Evolutionary conservation across 345 rosid species (phyloP).

Genomic region (Populus euphratica): DNA sequence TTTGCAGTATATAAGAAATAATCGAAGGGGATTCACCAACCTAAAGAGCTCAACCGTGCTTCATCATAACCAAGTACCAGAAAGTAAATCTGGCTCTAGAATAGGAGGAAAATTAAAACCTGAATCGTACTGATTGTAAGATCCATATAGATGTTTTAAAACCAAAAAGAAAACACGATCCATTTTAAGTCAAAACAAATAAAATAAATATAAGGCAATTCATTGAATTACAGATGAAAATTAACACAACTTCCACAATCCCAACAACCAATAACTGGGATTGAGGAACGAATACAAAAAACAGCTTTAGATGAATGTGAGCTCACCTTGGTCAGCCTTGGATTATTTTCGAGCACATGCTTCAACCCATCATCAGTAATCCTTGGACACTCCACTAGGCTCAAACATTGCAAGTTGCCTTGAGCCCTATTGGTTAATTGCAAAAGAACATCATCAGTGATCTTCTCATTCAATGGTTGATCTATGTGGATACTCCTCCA

Average conservation of each 20-base stretch:
- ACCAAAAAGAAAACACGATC: not conserved
- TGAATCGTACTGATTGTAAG: not conserved
- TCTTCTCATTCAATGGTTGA: constrained; percentile 78
- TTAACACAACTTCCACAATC: not conserved
- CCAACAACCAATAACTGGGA: not conserved
- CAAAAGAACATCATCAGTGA: constrained; percentile 77
- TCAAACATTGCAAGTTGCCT: constrained; percentile 73
- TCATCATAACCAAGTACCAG: not conserved
- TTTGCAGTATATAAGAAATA: not conserved
- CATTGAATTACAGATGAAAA: not conserved
- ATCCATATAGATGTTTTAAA: not conserved
- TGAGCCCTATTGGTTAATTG: constrained; percentile 63
- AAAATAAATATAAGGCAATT: not conserved
- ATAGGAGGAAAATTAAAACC: not conserved
- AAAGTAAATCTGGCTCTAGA: not conserved
- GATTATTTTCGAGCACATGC: constrained; percentile 56
- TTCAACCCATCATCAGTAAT: constrained; percentile 69
- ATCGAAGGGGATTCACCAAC: not conserved
- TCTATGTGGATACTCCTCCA: constrained; percentile 78
- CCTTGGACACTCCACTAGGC: constrained; percentile 70
- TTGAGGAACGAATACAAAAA: not conserved
- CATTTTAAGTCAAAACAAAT: not conserved
- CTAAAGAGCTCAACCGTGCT: not conserved
- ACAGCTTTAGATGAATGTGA: constrained; percentile 1
- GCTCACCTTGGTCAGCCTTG: constrained; percentile 63